Conservation (phyloP, 345 rosid species). For the Salix suchowensis region DNA sequence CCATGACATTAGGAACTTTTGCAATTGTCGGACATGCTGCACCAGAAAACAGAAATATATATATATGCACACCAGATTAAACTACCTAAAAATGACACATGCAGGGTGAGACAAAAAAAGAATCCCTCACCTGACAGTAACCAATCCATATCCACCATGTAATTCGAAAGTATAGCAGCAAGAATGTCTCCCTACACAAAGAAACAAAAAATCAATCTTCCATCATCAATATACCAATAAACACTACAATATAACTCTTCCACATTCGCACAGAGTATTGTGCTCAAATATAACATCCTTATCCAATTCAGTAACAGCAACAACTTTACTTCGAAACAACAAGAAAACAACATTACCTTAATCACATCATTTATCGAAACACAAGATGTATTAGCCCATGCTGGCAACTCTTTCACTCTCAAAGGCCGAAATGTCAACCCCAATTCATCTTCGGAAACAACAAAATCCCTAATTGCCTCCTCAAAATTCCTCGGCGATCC, state of each 20-base stretch:
- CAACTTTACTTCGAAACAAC: background rate
- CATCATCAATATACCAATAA: background rate
- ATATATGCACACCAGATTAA: background rate
- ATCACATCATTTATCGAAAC: slow-evolving; percentile 83
- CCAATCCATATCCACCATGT: slow-evolving; percentile 96
- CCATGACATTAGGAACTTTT: slow-evolving; percentile 70
- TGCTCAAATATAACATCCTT: background rate
- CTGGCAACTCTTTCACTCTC: slow-evolving; percentile 66
- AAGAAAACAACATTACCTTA: slow-evolving; percentile 41
- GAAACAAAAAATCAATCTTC: slow-evolving; percentile 1
- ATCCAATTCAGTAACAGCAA: background rate
- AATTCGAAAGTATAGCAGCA: slow-evolving; percentile 73
- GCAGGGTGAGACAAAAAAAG: background rate
- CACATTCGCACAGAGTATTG: background rate
- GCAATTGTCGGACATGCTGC: slow-evolving; percentile 75
- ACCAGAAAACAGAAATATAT: background rate
- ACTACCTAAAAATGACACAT: background rate
- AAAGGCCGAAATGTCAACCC: slow-evolving; percentile 60
- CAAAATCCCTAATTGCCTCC: slow-evolving; percentile 53
- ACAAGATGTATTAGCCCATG: slow-evolving; percentile 83
- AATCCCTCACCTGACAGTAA: slow-evolving; percentile 46
- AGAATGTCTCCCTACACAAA: slow-evolving; percentile 64
- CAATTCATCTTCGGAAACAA: slow-evolving; percentile 37
- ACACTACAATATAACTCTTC: background rate
- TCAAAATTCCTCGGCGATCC: slow-evolving; percentile 12